Evolutionary conservation across 257 asterid species (phyloP), one percentile per base, ranked within the genome.

Genomic region (Fraxinus excelsior): DNA sequence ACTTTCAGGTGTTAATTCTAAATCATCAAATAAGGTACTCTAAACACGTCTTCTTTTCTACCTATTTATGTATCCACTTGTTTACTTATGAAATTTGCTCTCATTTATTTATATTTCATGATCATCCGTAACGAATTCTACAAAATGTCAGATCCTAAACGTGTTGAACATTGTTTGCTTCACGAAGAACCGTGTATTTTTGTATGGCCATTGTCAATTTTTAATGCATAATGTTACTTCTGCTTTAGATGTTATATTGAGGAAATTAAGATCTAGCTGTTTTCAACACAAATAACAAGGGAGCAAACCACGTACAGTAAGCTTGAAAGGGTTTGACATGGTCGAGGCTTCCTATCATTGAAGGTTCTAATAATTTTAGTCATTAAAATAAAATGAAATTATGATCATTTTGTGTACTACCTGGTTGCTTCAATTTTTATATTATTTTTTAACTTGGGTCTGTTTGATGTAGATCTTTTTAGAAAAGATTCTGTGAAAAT

Each of bases 11-110:
- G 78, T 77, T 37, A 83, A 80, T 83, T 88, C 89, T 67, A 53
- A 82, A 68, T 77, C 83, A 28, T 72, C 89, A 37, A 86, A 79
- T 79, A 88, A 93, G 98, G 98, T 91, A 87, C 81, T 69, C 49
- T 46, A 65, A 60, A 37, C 62, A 44, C 53, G 40, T 78, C 29
- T 58, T 53, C 64, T 6, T 1, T 19, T 53, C 25, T 19, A 19
- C 64, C 23, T 14, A 16, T 19, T 53, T 53, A 16, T 53, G 21
- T 18, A 51, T 51, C 64, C 3, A 25, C 25, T 53, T 53, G 25
- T 19, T 18, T n/a, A 53, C 26, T 4, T 53, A 18, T 18, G 23
- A 53, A 53, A 16, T 19, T n/a, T 5, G 25, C 25, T 16, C 64
- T 16, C 8, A 1, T 53, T 53, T 53, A 8, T 53, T 18, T n/a